A percentile compares a stretch with the other conserved stretches of the same genome.
These are phyloP conservation scores for Phoma herbarum DNA, from an alignment of 2,329 filamentous ascomycete species.

Conservation along the genomic window DNA sequence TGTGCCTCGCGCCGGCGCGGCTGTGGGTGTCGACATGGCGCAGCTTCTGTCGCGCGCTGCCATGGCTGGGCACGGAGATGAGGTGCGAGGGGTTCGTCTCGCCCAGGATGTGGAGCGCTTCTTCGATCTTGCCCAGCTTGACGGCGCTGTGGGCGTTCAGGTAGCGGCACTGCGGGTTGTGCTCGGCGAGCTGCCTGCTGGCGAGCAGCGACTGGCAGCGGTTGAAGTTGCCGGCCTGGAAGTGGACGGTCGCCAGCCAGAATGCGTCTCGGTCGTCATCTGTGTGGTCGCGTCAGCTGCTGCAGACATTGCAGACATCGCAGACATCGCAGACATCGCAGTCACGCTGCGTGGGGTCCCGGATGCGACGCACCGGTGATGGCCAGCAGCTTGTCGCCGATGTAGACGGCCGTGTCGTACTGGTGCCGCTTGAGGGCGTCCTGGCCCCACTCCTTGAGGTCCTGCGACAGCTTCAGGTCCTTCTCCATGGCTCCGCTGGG, in stretches of 20 bases:
- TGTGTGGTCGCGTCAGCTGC: slow-evolving; percentile 49
- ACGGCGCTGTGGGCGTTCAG: slow-evolving; percentile 93
- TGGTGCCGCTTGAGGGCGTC: slow-evolving; percentile 96
- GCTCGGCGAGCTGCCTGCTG: slow-evolving; percentile 80
- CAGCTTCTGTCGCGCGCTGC: slow-evolving; percentile 73
- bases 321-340: too few species aligned
- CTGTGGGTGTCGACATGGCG: slow-evolving; percentile 68
- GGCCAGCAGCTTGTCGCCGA: slow-evolving; percentile 95
- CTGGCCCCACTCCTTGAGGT: slow-evolving; percentile 92
- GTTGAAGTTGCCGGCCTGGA: slow-evolving; percentile 92
- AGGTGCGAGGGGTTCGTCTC: slow-evolving; percentile 94
- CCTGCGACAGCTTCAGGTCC: slow-evolving; percentile 71
- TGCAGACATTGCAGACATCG: too few species aligned
- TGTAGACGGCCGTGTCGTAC: slow-evolving; percentile 95
- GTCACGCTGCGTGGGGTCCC: too few species aligned
- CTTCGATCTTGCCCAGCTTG: slow-evolving; percentile 88
- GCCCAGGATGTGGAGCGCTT: slow-evolving; percentile 84
- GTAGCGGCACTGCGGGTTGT: slow-evolving; percentile 89
- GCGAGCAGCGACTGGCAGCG: slow-evolving; percentile 87
- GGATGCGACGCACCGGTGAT: slow-evolving; percentile 75
- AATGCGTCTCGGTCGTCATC: slow-evolving; percentile 94
- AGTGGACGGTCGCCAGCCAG: slow-evolving; percentile 98
- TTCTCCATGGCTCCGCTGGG: slow-evolving; percentile 73
- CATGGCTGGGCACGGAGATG: slow-evolving; percentile 71
- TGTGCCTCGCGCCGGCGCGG: slow-evolving; percentile 57